These are phyloP conservation scores for Coffea eugenioides DNA, from an alignment of 257 asterid genomes.

Conservation along the genomic window DNA sequence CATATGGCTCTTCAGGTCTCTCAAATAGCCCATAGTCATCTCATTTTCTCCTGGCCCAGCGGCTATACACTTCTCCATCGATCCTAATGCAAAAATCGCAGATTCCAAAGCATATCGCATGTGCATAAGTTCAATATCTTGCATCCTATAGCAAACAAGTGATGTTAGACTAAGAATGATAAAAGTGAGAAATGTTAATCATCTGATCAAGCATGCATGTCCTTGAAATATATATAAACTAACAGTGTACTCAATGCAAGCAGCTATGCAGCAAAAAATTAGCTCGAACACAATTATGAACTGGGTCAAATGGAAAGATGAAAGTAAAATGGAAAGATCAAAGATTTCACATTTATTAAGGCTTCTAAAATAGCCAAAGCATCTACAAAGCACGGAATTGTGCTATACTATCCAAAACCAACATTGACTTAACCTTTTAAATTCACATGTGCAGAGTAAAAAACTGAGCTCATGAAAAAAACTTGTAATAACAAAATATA, in stretches of 20 bases:
- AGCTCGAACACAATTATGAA: background rate
- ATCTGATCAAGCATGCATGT: background rate
- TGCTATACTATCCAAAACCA: background rate
- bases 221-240: background rate
- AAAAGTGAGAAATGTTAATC: background rate
- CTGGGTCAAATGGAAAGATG: too few species aligned
- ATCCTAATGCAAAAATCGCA: conserved; percentile 79
- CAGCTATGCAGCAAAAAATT: background rate
- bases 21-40: conserved; percentile 46
- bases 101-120: conserved; percentile 97
- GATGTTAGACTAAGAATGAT: conserved; percentile 17
- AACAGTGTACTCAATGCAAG: background rate
- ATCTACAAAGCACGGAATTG: background rate
- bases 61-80: conserved; percentile 62
- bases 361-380: background rate
- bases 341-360: background rate
- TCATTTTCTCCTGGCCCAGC: conserved; percentile 53
- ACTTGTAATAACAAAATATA: background rate
- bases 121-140: conserved; percentile 95
- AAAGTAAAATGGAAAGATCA: too few species aligned
- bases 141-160: conserved; percentile 63
- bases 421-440: background rate
- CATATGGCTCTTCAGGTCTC: conserved; percentile 81
- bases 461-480: background rate
- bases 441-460: background rate